Evolutionary conservation across 306 rosid genomes (phyloP).

Genomic region (Carpinus fangiana): DNA sequence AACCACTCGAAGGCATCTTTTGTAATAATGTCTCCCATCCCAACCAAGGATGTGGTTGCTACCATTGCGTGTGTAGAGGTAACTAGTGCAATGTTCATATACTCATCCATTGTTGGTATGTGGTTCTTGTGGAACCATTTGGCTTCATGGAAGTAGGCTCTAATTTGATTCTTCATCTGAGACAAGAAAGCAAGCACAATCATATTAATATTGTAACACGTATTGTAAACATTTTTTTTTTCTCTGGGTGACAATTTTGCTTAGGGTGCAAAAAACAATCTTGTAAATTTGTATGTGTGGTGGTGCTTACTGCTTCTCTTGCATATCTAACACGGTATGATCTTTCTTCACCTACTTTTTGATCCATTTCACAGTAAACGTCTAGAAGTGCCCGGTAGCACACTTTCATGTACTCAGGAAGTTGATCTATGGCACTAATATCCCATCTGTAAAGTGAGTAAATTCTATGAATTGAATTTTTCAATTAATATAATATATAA

Average conservation of each 20-base stretch:
- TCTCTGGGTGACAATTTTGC: too few species aligned
- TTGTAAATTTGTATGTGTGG: neutral
- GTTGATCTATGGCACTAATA: neutral
- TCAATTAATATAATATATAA: neutral
- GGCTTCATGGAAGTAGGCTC: conserved; percentile 33
- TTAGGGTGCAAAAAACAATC: neutral
- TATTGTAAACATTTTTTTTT: too few species aligned
- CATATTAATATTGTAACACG: too few species aligned
- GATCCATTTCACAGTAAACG: conserved; percentile 28
- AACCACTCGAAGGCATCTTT: conserved; percentile 42
- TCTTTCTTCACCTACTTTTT: conserved; percentile 25
- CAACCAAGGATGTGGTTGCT: conserved; percentile 5
- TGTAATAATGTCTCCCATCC: conserved; percentile 23
- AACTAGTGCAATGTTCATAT: conserved; percentile 18
- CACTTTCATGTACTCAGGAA: conserved; percentile 16
- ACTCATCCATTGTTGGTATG: conserved; percentile 42
- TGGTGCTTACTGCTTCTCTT: conserved; percentile 24
- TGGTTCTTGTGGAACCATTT: conserved; percentile 33
- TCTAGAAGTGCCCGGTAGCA: conserved; percentile 1
- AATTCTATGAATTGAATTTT: too few species aligned
- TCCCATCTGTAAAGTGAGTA: conserved; percentile 1
- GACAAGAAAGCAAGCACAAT: neutral
- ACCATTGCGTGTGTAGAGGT: neutral
- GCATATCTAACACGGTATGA: conserved; percentile 17
- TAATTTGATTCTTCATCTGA: conserved; percentile 15